These are phyloP conservation scores for Saturnispora bothae DNA, from an alignment of 805 yeast species.

Conservation along the genomic window DNA sequence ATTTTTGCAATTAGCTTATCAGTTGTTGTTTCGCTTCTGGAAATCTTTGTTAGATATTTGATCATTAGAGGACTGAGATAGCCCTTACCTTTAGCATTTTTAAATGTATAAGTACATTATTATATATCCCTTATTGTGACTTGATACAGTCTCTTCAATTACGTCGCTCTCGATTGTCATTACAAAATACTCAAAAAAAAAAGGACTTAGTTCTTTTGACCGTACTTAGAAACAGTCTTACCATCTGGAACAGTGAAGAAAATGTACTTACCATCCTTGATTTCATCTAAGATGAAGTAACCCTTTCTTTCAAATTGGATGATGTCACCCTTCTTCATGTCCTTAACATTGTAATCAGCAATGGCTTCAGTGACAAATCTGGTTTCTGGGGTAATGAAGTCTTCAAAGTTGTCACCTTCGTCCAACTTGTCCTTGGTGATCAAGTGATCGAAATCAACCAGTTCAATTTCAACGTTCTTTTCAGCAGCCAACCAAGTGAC, in stretches of 20 bases:
- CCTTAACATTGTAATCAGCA: slow-evolving; percentile 71
- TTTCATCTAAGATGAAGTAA: slow-evolving; percentile 73
- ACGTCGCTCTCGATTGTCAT: too few species aligned
- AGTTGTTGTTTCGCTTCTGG: slow-evolving; percentile 64
- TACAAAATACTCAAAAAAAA: neutral
- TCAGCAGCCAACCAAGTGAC: slow-evolving; percentile 87
- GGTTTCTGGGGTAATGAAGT: slow-evolving; percentile 79
- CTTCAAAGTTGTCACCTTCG: slow-evolving; percentile 89
- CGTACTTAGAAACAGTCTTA: slow-evolving; percentile 66
- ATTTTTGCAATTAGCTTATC: slow-evolving; percentile 73
- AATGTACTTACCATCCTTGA: slow-evolving; percentile 50
- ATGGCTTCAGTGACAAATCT: slow-evolving; percentile 70
- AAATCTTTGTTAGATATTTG: slow-evolving; percentile 50
- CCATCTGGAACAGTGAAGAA: slow-evolving; percentile 97
- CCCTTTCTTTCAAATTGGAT: slow-evolving; percentile 97
- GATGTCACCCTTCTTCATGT: slow-evolving; percentile 74
- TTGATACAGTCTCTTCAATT: too few species aligned
- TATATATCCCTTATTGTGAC: too few species aligned
- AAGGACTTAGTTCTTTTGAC: slow-evolving; percentile 37
- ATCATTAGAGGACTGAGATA: slow-evolving; percentile 29
- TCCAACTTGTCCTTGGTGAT: slow-evolving; percentile 91
- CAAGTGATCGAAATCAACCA: slow-evolving; percentile 88
- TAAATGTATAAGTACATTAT: neutral
- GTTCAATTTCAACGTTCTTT: slow-evolving; percentile 61
- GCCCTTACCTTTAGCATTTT: neutral